Evolutionary conservation across 2,329 filamentous ascomycete species (phyloP), one percentile per base, ranked within the genome.

Genomic region (Fusarium sp.): DNA sequence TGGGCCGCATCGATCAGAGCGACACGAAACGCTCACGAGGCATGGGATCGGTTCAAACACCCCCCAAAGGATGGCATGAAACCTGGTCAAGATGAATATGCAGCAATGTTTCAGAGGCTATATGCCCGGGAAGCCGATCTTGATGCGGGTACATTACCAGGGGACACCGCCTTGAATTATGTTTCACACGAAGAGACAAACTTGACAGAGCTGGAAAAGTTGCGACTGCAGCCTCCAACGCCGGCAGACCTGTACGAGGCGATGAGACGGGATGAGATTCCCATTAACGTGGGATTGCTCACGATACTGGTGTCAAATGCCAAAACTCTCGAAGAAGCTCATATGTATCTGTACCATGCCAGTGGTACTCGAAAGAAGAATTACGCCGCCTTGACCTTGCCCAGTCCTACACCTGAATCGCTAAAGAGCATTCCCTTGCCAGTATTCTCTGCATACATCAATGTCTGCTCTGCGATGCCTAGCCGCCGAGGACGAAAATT

Each of bases 161-260:
- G 91, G 14, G 91, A 92, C 70, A 81, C 81, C 39, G 83, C 88
- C 20, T 80, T 89, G 20, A 84, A 87, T 57, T 76, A 81, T 66
- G 64, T 75, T 18, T 74, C 76, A 7, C 64, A 75, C 51, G 62
- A 76, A 39, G 72, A 79, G 14, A 80, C 81, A 77, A 92, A 84
- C 77, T 85, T 84, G 73, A 91, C 84, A 61, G 85, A 90, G n/a
- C 87, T 90, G 56, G 91, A 92, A 59, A 88, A 87, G 68, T 85
- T 88, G 39, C 84, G 88, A n/a, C 80, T 89, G 43, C 81, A 83
- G 15, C 88, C 91, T 2, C 92, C 92, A 3, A 84, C 82, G 2
- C 78, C 89, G 13, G 78, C 83, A 6, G 81, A 86, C 51, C 81
- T 95, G 6, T 91, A 91, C 61, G 74, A 82, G 13, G 81, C 84